Evolutionary conservation across 352 stramenopile genomes (phyloP), one percentile per base, ranked within the genome.

Genomic region (Globisporangium paddicum): DNA sequence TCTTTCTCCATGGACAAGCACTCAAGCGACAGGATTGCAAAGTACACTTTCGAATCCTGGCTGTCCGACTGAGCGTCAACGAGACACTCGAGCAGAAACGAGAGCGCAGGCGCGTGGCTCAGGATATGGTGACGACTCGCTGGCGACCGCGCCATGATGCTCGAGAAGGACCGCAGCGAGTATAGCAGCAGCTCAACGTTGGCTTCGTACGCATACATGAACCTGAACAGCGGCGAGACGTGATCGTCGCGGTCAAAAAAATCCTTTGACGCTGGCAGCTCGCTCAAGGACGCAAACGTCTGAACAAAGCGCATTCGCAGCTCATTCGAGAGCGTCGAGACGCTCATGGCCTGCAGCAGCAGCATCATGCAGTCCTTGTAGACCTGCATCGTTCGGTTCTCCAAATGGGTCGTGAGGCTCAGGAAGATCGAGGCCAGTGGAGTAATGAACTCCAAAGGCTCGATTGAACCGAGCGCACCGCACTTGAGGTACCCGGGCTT

Each of bases 1-100:
- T 75, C 57, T 10, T 75, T 52, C n/a, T 90, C 77, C 23, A 68
- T 86, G 10, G 79, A 83, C 19, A 90, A 62, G 37, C 76, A 84
- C 48, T 82, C 66, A 6, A 90, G 64, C 2, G 65, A 64, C 21
- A 72, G 73, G 63, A 88, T 79, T 0, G 75, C 62, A 23, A 75
- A 77, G 26, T 73, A 58, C 6, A 88, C 28, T 48, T 70, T 73
- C 38, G 72, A 69, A 9, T 60, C 58, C 35, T 47, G 37, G 2
- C 19, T 34, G 48, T 62, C 53, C 7, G 60, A 53, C 10, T 53
- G 42, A 4, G 60, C 67, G 23, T 75, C 69, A 4, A 66, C 62
- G 19, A 88, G 72, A 55, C 76, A 81, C 19, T 69, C 62, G 10
- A 89, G 46, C 4, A 89, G 35, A 32, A 87, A 86, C 6, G 68